phyloP scores from a whole-genome alignment of 768 basidiomycete species.

The Russula abietina region DNA sequence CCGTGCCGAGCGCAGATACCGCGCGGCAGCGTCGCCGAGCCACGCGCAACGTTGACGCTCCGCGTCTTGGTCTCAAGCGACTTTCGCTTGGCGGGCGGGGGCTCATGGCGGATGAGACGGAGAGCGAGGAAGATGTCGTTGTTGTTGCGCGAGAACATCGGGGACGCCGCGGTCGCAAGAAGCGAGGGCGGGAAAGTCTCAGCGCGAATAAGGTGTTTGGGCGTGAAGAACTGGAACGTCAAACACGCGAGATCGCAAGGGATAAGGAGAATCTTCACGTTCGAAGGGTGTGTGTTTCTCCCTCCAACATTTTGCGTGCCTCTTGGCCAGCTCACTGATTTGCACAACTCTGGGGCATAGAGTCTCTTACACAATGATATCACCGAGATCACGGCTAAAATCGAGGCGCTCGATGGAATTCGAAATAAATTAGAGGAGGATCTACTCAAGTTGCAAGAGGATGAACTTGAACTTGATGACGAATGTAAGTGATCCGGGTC shows the following conservation, averaged over 20 bases:
- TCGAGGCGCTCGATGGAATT: conserved; percentile 75
- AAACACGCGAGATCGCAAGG: conserved; percentile 76
- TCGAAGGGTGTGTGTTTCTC: conserved; percentile 50
- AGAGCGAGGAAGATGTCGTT: conserved; percentile 74
- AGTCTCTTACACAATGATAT: conserved; percentile 84
- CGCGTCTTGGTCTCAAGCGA: conserved; percentile 70
- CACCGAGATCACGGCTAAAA: conserved; percentile 83
- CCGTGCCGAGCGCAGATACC: conserved; percentile 83
- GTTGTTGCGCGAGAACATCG: conserved; percentile 42
- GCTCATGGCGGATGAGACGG: conserved; percentile 51
- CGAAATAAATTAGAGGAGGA: conserved; percentile 74
- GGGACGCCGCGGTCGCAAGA: conserved; percentile 43
- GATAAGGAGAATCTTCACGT: conserved; percentile 95
- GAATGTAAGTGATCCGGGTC: conserved; percentile 56
- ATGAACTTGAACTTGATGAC: conserved; percentile 94
- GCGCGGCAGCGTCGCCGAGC: conserved; percentile 70
- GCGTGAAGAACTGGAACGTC: conserved; percentile 76
- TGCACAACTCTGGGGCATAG: conserved; percentile 36
- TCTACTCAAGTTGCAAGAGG: conserved; percentile 83
- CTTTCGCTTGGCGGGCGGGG: conserved; percentile 76
- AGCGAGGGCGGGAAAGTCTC: conserved; percentile 53
- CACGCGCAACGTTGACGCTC: conserved; percentile 72
- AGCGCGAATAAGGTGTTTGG: conserved; percentile 67
- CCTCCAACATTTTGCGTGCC: conserved; percentile 15
- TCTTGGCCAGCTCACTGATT: neutral